Percentiles rank a stretch among this genome's conserved stretches.
phyloP scores from a whole-genome alignment of 352 stramenopile genomes.

The Globisporangium cystogenes region DNA sequence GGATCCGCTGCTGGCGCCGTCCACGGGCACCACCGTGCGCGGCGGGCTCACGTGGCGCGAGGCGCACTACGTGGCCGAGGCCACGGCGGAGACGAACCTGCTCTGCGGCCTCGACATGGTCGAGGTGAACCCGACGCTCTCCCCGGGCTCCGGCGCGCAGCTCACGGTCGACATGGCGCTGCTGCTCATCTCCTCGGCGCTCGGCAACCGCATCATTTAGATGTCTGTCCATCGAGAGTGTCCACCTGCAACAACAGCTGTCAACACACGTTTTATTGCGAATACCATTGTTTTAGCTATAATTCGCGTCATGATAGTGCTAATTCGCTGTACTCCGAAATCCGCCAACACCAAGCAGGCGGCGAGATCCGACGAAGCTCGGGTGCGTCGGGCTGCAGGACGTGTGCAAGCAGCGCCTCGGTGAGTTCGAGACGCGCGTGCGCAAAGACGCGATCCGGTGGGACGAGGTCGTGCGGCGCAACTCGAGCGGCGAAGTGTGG shows the following conservation, averaged over 20 bases:
- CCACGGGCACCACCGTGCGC: slow-evolving; percentile 93
- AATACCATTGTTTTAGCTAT: not conserved
- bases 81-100: slow-evolving; percentile 87
- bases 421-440: slow-evolving; percentile 80
- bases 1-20: slow-evolving; percentile 93
- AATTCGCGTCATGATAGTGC: not conserved
- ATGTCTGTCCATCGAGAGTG: too few species aligned
- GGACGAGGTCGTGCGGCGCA: slow-evolving; percentile 74
- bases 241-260: too few species aligned
- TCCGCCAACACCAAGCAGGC: too few species aligned
- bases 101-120: slow-evolving; percentile 93
- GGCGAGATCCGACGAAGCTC: slow-evolving; percentile 59
- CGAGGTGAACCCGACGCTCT: slow-evolving; percentile 93
- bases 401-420: slow-evolving; percentile 63
- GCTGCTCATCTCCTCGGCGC: slow-evolving; percentile 89
- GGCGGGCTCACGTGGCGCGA: slow-evolving; percentile 96
- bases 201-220: slow-evolving; percentile 92
- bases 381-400: slow-evolving; percentile 72
- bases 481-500: slow-evolving; percentile 69
- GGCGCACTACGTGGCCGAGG: slow-evolving; percentile 95
- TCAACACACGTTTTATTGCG: not conserved
- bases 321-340: not conserved
- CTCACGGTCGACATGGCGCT: slow-evolving; percentile 93
- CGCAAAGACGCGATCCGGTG: slow-evolving; percentile 75
- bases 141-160: slow-evolving; percentile 78